phyloP scores from a whole-genome alignment of 2,329 filamentous ascomycete genomes.

The Emmonsia crescens region DNA sequence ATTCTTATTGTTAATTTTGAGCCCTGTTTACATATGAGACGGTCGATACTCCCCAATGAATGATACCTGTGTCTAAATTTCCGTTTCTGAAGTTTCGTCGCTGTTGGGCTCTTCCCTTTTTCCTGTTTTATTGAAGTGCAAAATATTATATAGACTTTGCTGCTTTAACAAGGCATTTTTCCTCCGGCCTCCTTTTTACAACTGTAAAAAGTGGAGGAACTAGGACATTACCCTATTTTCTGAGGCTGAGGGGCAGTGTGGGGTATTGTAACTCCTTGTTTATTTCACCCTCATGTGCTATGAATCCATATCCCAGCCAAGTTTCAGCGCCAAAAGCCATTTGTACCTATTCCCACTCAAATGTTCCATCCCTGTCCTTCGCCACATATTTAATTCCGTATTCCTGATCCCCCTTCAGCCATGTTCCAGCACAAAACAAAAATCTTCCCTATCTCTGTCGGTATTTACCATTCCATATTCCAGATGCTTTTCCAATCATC shows the following conservation, averaged over 20 bases:
- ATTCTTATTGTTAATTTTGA: neutral
- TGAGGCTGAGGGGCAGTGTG: neutral
- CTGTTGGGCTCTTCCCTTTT: neutral
- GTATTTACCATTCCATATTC: neutral
- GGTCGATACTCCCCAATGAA: neutral
- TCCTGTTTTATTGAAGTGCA: neutral
- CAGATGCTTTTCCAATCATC: neutral
- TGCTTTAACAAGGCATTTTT: neutral
- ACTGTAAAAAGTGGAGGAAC: no score
- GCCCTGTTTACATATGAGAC: neutral
- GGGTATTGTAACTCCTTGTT: no score
- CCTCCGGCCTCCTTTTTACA: neutral
- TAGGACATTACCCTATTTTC: neutral
- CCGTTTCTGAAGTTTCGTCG: neutral
- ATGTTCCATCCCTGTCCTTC: neutral
- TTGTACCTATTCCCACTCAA: neutral
- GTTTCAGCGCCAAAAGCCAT: neutral
- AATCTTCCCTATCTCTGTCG: neutral
- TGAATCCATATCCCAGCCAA: neutral
- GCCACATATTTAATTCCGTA: neutral
- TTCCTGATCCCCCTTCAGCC: neutral
- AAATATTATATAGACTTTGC: no score
- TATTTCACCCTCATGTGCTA: no score
- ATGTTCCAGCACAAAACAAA: neutral
- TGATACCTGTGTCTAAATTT: neutral